Evolutionary conservation across 2,329 filamentous ascomycete genomes (phyloP), one percentile per base, ranked within the genome.

Genomic region (Colletotrichum chlorophyti): DNA sequence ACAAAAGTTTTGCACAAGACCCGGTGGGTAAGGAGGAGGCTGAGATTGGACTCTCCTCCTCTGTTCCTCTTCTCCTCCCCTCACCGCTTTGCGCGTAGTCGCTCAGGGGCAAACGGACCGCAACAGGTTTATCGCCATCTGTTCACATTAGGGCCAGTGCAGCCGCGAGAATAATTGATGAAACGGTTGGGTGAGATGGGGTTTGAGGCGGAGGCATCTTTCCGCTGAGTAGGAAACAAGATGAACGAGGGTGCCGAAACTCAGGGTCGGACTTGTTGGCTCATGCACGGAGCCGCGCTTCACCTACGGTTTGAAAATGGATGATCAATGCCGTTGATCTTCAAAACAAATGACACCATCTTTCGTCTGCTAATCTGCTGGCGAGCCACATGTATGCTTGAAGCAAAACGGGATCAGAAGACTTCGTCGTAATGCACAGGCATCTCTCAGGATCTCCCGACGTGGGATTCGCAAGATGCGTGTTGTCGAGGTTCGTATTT

Each of bases 71-170:
- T n/a, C n/a, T n/a, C n/a, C n/a, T n/a, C n/a, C n/a, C n/a, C n/a
- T n/a, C n/a, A n/a, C n/a, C n/a, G n/a, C n/a, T n/a, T n/a, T n/a
- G n/a, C n/a, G n/a, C n/a, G n/a, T n/a, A n/a, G 6, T 6, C 10
- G 21, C 6, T 52, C 46, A 52, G 38, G 35, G 49, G 15, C 17
- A 12, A 19, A 2, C 17, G 4, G 21, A 10, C 14, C 24, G n/a
- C n/a, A 21, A 34, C 24, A 37, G 23, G 9, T 31, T 21, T 37
- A 26, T 5, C 11, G 7, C 29, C 38, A 11, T 17, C 14, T 40
- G 32, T 17, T n/a, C 42, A 21, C 29, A 1, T 17, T 12, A 19
- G 15, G 43, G 32, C 45, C 57, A 57, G 51, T 60, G 51, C 57
- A 32, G 12, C 5, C 14, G 23, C 29, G 3, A 43, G 27, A 47